Base-by-base conservation (phyloP, 495 filamentous ascomycete species). In the Schizothecium vesticola region DNA sequence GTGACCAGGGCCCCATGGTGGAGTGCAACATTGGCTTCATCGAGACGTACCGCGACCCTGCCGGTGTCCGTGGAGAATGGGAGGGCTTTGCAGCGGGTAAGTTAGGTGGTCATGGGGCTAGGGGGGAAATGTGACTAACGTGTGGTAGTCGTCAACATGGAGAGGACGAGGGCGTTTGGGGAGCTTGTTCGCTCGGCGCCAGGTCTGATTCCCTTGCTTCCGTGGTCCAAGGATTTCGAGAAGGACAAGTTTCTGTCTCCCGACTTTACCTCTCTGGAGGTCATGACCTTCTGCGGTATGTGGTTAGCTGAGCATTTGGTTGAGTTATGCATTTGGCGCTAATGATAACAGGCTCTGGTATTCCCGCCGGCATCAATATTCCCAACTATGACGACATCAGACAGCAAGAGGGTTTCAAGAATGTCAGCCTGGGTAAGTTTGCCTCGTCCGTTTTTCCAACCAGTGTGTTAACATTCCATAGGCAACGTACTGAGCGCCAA, bases 341-440 rank as follows among this genome's bases (percentile, higher is more conserved):
- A 6, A 26, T 23, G 11, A 24, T 33, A 0, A 24, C 59, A 76
- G 74, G 92, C 11, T 92, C 90, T 16, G 92, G 92, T 3, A 92
- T 97, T 60, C 92, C 93, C 7, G 91, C 90, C 28, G 92, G 92
- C 24, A 90, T 87, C 72, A 87, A 87, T 59, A 86, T 88, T 56
- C 94, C 94, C 5, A 97, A 98, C 74, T 97, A 96, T 74, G 94
- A 99, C 72, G 92, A 97, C 70, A 95, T 97, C 68, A 86, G 95
- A 60, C 94, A 97, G 74, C 90, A 88, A 19, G 84, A 94, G 56
- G 95, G 95, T n/a, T 99, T 99, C 87, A 99, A 99, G 82, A 99
- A 99, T 68, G 95, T 99, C 23, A 77, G 75, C 69, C 67, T 78
- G 64, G 75, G 74, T 75, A 59, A 1, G 69, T 70, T 23, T 5